A percentile compares a stretch with the other conserved stretches of the same genome.
Evolutionary conservation across 2,329 filamentous ascomycete genomes (phyloP).

Genomic region (Taxawa tesnikishii): DNA sequence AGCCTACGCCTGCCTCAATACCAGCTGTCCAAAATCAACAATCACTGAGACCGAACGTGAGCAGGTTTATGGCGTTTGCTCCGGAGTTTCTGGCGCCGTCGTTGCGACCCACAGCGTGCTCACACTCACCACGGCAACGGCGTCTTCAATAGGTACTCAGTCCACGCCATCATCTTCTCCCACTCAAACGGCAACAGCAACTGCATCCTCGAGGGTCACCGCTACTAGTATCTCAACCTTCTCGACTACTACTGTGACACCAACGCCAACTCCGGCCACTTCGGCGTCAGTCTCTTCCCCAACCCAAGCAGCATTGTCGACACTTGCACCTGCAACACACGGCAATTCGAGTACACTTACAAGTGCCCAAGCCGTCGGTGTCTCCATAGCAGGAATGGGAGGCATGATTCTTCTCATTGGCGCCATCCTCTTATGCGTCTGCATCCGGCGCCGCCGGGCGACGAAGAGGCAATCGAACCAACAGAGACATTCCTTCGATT

Average conservation of each 20-base stretch:
- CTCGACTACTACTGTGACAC: background rate
- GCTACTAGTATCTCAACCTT: background rate
- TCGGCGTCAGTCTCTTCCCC: constrained; percentile 1
- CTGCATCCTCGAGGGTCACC: background rate
- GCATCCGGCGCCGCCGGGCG: constrained; percentile 4
- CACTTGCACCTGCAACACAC: background rate
- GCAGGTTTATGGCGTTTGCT: constrained; percentile 16
- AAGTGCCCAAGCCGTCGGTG: constrained; percentile 18
- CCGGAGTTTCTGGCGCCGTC: constrained; percentile 11
- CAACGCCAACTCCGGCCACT: background rate
- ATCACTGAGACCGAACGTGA: constrained; percentile 4
- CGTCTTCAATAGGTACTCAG: background rate
- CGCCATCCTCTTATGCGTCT: constrained; percentile 9
- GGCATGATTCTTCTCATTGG: constrained; percentile 13
- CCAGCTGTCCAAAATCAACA: constrained; percentile 8
- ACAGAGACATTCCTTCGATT: constrained; percentile 18
- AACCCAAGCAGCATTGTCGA: background rate
- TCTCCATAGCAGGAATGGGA: constrained; percentile 17
- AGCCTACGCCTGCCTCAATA: constrained; percentile 10
- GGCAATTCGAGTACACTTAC: constrained; percentile 12
- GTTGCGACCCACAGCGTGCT: constrained; percentile 14
- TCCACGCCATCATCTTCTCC: constrained; percentile 1
- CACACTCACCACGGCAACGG: constrained; percentile 10
- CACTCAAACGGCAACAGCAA: background rate
- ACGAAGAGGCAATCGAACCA: constrained; percentile 2